Evolutionary conservation across 495 filamentous ascomycete species (phyloP), one percentile per base, ranked within the genome.

Genomic region (Jackrogersella minutella): DNA sequence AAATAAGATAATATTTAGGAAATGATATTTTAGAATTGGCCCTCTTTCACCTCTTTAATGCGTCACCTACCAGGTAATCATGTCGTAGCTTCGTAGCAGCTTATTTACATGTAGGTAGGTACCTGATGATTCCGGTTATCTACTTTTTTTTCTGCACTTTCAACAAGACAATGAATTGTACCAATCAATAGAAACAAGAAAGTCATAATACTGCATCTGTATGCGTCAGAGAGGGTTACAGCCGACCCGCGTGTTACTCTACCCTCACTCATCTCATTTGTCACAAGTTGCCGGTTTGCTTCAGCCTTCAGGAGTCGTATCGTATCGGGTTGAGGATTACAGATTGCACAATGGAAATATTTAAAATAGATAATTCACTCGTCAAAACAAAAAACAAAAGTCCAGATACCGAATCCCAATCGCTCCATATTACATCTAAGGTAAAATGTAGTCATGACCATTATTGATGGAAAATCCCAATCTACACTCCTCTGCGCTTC

Each of bases 391-490:
- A 58, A 24, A 46, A 46, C 59, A 58, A 57, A 59, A 68, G 47
- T 50, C 66, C 60, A 70, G 57, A 70, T 68, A 60, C 63, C 63
- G 44, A 58, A 52, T 61, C 60, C 58, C 62, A 70, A 66, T 62
- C 69, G 69, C 72, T 72, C 65, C 72, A 70, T 74, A 67, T 70
- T 74, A 74, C 69, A n/a, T n/a, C n/a, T n/a, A 74, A 62, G 66
- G 62, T 57, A 66, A 71, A 72, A 69, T 64, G 58, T 58, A 62
- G 28, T 61, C 62, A 64, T 58, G 46, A 62, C 51, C 67, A 53
- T 54, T 40, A 51, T 17, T 49, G 63, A 68, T 49, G 39, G 47
- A 36, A 39, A 50, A 47, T 30, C 41, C 64, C 55, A 37, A 46
- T 46, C 28, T n/a, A 10, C 10, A 34, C 31, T 34, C 31, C 9